Conservation (phyloP, 106 monocot species). For the Apostasia ramifera region DNA sequence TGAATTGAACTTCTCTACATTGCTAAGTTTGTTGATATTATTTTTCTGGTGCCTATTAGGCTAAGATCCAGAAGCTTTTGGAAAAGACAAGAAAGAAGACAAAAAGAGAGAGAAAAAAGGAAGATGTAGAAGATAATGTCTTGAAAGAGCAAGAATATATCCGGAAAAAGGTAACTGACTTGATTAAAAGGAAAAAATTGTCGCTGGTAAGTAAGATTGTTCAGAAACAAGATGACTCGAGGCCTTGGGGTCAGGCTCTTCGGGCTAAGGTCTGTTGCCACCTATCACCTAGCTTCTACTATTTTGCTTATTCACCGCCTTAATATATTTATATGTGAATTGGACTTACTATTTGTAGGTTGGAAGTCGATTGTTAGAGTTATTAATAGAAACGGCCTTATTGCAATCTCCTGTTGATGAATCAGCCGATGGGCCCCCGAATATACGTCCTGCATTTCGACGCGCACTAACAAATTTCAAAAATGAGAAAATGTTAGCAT, state of each 20-base stretch:
- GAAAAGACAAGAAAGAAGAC: constrained; percentile 72
- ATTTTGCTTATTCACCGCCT: too few relatives aligned
- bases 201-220: constrained; percentile 57
- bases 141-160: constrained; percentile 47
- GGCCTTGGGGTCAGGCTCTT: constrained; percentile 66
- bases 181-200: constrained; percentile 76
- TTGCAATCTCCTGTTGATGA: constrained; percentile 73
- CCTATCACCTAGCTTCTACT: neutral
- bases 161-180: constrained; percentile 62
- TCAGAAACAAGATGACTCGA: constrained; percentile 51
- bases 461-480: constrained; percentile 36
- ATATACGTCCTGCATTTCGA: constrained; percentile 78
- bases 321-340: too few relatives aligned
- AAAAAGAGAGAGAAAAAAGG: constrained; percentile 17
- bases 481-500: constrained; percentile 39
- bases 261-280: constrained; percentile 52
- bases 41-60: constrained; percentile 25
- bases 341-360: constrained; percentile 27
- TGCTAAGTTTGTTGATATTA: neutral
- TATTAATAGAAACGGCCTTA: constrained; percentile 67
- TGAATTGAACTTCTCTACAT: too few relatives aligned
- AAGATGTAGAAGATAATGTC: constrained; percentile 19
- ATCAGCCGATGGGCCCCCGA: constrained; percentile 47
- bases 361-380: constrained; percentile 77
- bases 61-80: constrained; percentile 59